These are phyloP conservation scores for Candida germanica DNA, from an alignment of 805 yeast species.

Conservation along the genomic window DNA sequence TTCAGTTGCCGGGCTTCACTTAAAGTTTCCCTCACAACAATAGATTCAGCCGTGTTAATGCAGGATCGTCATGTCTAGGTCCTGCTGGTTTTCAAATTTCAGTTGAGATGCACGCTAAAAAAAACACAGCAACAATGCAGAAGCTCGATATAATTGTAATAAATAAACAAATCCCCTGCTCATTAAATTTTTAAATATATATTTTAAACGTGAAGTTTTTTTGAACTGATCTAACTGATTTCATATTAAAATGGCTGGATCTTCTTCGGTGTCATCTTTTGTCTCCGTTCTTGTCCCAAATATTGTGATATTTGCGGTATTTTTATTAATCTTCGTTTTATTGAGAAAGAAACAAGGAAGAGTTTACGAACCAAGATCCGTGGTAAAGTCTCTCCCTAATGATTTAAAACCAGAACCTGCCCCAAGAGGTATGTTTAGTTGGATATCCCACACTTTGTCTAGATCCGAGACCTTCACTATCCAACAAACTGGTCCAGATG, in stretches of 20 bases:
- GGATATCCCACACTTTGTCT: conserved; percentile 51
- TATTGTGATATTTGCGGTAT: conserved; percentile 39
- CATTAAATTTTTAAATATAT: too few relatives aligned
- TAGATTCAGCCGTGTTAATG: not conserved
- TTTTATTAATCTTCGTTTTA: conserved; percentile 34
- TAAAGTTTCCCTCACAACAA: not conserved
- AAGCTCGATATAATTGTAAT: not conserved
- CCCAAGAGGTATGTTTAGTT: conserved; percentile 46
- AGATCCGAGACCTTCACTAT: conserved; percentile 61
- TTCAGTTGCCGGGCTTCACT: not conserved
- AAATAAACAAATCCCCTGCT: conserved; percentile 1
- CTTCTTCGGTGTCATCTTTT: conserved; percentile 43
- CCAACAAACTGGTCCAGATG: conserved; percentile 73
- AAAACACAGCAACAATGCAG: not conserved
- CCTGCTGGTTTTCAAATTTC: not conserved
- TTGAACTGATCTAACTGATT: too few relatives aligned
- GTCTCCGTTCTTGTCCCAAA: conserved; percentile 47
- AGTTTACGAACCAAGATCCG: conserved; percentile 52
- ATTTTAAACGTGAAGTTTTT: too few relatives aligned
- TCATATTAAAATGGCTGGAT: not conserved
- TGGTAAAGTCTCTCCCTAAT: conserved; percentile 45
- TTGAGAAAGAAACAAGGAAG: conserved; percentile 43
- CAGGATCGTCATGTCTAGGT: not conserved
- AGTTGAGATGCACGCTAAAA: not conserved
- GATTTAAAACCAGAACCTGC: conserved; percentile 43